Percentiles rank a stretch among this genome's conserved stretches.
Evolutionary conservation across 2,329 filamentous ascomycete genomes (phyloP).

Genomic region (Penicillium italicum): DNA sequence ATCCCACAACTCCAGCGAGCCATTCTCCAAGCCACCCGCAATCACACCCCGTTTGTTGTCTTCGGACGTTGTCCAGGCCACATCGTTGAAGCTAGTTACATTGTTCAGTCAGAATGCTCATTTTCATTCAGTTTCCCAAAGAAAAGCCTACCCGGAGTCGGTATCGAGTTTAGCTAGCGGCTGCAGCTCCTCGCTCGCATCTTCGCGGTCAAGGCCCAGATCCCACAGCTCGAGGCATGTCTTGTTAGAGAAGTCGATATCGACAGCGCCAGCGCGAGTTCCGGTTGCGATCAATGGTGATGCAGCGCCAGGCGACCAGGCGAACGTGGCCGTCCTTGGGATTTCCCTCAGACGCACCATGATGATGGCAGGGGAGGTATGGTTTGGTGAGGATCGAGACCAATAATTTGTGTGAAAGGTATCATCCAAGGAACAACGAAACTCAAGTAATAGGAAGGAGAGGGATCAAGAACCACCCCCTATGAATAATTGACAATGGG

Average conservation of each 20-base stretch:
- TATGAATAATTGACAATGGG: constrained; percentile 29
- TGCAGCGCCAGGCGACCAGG: constrained; percentile 81
- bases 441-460: constrained; percentile 6
- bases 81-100: constrained; percentile 78
- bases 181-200: constrained; percentile 76
- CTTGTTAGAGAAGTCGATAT: constrained; percentile 96
- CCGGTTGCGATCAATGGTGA: constrained; percentile 86
- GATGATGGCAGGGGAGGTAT: constrained; percentile 31
- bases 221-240: constrained; percentile 97
- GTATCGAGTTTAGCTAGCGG: constrained; percentile 79
- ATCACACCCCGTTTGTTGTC: constrained; percentile 82
- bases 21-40: constrained; percentile 91
- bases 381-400: constrained; percentile 21
- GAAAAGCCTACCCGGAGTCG: constrained; percentile 71
- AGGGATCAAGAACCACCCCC: constrained; percentile 27
- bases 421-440: constrained; percentile 19
- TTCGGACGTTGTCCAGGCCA: constrained; percentile 85
- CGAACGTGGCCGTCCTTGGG: constrained; percentile 91
- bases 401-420: constrained; percentile 11
- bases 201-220: constrained; percentile 72
- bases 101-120: constrained; percentile 21
- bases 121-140: neutral
- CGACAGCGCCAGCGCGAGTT: constrained; percentile 89
- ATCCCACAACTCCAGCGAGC: constrained; percentile 90
- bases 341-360: constrained; percentile 99